Percentiles rank a stretch among this genome's conserved stretches.
phyloP scores from a whole-genome alignment of 768 basidiomycete species.

The Hebeloma cylindrosporum region DNA sequence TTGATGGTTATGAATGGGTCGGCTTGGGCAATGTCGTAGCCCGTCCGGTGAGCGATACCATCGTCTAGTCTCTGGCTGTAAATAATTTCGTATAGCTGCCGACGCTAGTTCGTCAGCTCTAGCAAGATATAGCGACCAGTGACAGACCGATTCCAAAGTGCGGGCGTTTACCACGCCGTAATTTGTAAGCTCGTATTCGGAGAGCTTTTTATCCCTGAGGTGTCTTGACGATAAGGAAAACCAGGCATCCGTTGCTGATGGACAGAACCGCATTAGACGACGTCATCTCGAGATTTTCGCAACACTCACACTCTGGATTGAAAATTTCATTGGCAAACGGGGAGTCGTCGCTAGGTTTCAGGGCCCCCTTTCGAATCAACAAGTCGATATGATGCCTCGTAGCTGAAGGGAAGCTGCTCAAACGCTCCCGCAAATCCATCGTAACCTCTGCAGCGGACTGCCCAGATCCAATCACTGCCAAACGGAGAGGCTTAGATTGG shows the following conservation, averaged over 20 bases:
- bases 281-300: background rate
- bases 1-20: conserved; percentile 37
- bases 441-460: conserved; percentile 50
- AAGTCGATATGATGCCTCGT: conserved; percentile 44
- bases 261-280: background rate
- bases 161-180: conserved; percentile 53
- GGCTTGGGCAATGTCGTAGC: conserved; percentile 9
- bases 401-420: conserved; percentile 30
- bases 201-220: conserved; percentile 34
- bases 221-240: conserved; percentile 37
- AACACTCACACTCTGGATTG: conserved; percentile 43
- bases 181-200: conserved; percentile 51
- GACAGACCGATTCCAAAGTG: conserved; percentile 37
- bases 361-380: conserved; percentile 49
- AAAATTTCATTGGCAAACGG: conserved; percentile 58
- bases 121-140: background rate
- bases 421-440: conserved; percentile 42
- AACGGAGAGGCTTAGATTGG: conserved; percentile 29
- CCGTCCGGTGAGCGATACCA: conserved; percentile 37
- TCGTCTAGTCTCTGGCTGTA: conserved; percentile 51
- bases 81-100: conserved; percentile 49
- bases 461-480: conserved; percentile 49
- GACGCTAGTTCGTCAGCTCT: background rate
- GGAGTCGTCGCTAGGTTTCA: conserved; percentile 53
- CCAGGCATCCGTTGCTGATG: conserved; percentile 40